A percentile compares a stretch with the other conserved stretches of the same genome.
Conservation (phyloP, 116 monocot genomes). For the Dioscorea cayenensis region DNA sequence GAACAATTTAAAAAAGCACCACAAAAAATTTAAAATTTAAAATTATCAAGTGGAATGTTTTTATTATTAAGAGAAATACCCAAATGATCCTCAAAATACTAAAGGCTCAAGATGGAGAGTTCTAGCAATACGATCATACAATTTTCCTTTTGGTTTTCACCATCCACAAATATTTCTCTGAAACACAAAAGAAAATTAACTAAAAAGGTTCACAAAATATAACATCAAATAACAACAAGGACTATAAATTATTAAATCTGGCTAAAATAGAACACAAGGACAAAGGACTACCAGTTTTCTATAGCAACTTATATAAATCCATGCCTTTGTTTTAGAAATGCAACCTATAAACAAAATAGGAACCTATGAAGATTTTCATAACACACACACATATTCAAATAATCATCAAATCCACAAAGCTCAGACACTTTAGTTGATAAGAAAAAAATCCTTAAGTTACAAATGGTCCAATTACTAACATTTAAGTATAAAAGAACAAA, state of each 20-base stretch:
- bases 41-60: too few species aligned
- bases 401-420: too few species aligned
- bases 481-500: neutral
- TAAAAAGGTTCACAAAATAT: too few species aligned
- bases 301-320: conserved; percentile 68
- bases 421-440: too few species aligned
- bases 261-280: conserved; percentile 67
- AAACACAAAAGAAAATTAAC: neutral
- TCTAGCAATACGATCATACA: conserved; percentile 41
- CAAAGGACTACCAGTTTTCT: conserved; percentile 60
- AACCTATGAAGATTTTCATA: too few species aligned
- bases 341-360: conserved; percentile 29
- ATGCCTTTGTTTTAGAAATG: conserved; percentile 60
- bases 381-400: too few species aligned
- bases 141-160: conserved; percentile 55
- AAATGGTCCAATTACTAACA: too few species aligned
- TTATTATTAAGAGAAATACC: conserved; percentile 16
- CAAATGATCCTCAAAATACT: conserved; percentile 57
- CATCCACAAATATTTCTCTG: conserved; percentile 54
- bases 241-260: conserved; percentile 27
- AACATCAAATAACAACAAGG: too few species aligned
- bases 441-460: too few species aligned
- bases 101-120: conserved; percentile 45
- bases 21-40: too few species aligned
- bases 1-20: too few species aligned